Conservation (phyloP, 1,284 basidiomycete species). For the Marasmius tenuissimus region DNA sequence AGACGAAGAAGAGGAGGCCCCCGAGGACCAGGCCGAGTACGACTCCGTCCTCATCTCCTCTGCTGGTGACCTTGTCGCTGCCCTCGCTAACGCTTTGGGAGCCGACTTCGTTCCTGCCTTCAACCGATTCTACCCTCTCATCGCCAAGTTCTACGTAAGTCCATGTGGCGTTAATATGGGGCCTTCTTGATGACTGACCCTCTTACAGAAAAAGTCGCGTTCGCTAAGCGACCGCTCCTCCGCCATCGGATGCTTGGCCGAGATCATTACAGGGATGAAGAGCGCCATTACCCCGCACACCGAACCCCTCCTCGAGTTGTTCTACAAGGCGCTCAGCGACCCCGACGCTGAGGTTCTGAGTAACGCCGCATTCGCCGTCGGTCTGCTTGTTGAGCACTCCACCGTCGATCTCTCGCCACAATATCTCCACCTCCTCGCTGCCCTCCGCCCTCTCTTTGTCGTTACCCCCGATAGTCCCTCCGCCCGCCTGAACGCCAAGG, state of each 20-base stretch:
- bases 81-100: conserved; percentile 86
- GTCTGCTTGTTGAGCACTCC: conserved; percentile 90
- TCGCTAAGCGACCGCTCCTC: conserved; percentile 91
- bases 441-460: conserved; percentile 84
- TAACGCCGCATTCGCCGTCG: conserved; percentile 94
- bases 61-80: conserved; percentile 92
- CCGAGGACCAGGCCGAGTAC: conserved; percentile 91
- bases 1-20: conserved; percentile 81
- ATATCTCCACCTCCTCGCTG: conserved; percentile 77
- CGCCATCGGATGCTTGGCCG: conserved; percentile 92
- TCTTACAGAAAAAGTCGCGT: conserved; percentile 73
- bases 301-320: conserved; percentile 79
- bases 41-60: conserved; percentile 95
- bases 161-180: not conserved
- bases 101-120: conserved; percentile 87
- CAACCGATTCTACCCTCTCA: conserved; percentile 83
- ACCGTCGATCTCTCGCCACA: conserved; percentile 83
- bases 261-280: conserved; percentile 95
- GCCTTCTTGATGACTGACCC: not conserved
- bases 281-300: conserved; percentile 85
- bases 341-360: conserved; percentile 90
- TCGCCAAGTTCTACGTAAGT: conserved; percentile 91
- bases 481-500: conserved; percentile 81
- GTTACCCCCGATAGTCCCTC: conserved; percentile 60
- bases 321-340: conserved; percentile 84